Percentiles rank a stretch among this genome's conserved stretches.
Conservation (phyloP, 2,329 filamentous ascomycete species). For the Hypoxylon sp. region DNA sequence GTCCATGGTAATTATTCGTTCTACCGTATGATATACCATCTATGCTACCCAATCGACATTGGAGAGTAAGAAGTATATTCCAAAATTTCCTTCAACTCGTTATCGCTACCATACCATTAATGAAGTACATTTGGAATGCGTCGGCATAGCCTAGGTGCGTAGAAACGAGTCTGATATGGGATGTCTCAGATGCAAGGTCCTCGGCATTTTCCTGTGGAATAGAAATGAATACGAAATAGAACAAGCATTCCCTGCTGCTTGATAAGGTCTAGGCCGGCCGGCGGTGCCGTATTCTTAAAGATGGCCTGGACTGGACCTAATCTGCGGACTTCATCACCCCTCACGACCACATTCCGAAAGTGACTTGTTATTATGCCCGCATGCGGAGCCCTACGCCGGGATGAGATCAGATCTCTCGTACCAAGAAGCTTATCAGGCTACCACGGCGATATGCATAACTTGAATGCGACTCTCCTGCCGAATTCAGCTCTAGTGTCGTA, state of each 20-base stretch:
- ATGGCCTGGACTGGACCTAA: slow-evolving; percentile 9
- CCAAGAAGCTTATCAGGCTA: slow-evolving; percentile 38
- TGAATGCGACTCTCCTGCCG: slow-evolving; percentile 47
- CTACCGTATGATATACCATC: no score
- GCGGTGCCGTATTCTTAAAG: slow-evolving; percentile 9
- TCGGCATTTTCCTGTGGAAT: slow-evolving; percentile 8
- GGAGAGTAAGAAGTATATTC: neutral
- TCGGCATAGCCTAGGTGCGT: neutral
- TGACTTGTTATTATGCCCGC: slow-evolving; percentile 18
- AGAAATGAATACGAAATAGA: slow-evolving; percentile 34
- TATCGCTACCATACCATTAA: neutral
- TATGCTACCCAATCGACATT: no score
- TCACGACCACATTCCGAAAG: slow-evolving; percentile 34
- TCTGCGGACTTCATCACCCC: slow-evolving; percentile 14
- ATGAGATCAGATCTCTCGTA: slow-evolving; percentile 43
- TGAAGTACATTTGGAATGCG: slow-evolving; percentile 15
- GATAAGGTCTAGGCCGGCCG: slow-evolving; percentile 26
- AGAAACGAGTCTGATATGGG: slow-evolving; percentile 6
- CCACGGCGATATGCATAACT: slow-evolving; percentile 33
- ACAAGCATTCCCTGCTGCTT: slow-evolving; percentile 20
- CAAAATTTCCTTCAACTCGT: neutral
- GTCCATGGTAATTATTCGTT: no score
- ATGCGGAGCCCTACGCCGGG: slow-evolving; percentile 26
- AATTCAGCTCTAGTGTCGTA: slow-evolving; percentile 44
- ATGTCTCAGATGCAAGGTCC: slow-evolving; percentile 10